These are phyloP conservation scores for Cordyceps farinosa DNA, from an alignment of 2,329 filamentous ascomycete genomes.

Conservation along the genomic window DNA sequence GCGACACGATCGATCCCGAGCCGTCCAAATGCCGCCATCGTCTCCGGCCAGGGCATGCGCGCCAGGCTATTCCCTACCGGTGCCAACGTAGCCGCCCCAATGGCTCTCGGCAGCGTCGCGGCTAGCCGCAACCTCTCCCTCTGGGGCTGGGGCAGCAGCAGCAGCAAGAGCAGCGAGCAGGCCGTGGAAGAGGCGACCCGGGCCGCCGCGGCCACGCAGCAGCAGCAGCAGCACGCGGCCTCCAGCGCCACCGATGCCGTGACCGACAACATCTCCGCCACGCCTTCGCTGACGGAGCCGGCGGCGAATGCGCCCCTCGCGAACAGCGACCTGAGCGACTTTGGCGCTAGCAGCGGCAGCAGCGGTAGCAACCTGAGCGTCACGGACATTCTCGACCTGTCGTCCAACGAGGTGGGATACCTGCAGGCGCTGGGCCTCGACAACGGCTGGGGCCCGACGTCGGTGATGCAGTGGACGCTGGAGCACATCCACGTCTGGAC, in stretches of 20 bases:
- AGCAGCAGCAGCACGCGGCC: constrained; percentile 6
- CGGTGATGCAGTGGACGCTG: constrained; percentile 68
- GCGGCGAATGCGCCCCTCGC: constrained; percentile 19
- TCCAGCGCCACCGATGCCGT: constrained; percentile 18
- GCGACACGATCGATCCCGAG: constrained; percentile 24
- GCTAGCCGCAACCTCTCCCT: constrained; percentile 26
- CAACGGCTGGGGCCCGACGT: constrained; percentile 70
- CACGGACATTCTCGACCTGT: constrained; percentile 51
- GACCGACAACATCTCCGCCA: constrained; percentile 17
- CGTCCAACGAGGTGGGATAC: constrained; percentile 74
- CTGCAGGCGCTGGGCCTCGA: constrained; percentile 79
- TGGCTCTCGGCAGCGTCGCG: constrained; percentile 31
- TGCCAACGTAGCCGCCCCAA: constrained; percentile 24
- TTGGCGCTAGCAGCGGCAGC: constrained; percentile 33
- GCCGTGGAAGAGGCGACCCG: constrained; percentile 19
- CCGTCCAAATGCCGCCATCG: constrained; percentile 24
- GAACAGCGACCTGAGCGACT: constrained; percentile 26
- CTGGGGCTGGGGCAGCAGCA: constrained; percentile 32
- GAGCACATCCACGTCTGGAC: constrained; percentile 78
- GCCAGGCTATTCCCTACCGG: constrained; percentile 4
- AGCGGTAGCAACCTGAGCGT: constrained; percentile 28
- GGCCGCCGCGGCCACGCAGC: constrained; percentile 8
- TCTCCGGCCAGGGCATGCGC: not conserved
- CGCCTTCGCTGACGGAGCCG: constrained; percentile 24
- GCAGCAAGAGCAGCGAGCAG: constrained; percentile 20